Evolutionary conservation across 2,329 filamentous ascomycete genomes (phyloP), one percentile per base, ranked within the genome.

Genomic region (Davidsoniella virescens): DNA sequence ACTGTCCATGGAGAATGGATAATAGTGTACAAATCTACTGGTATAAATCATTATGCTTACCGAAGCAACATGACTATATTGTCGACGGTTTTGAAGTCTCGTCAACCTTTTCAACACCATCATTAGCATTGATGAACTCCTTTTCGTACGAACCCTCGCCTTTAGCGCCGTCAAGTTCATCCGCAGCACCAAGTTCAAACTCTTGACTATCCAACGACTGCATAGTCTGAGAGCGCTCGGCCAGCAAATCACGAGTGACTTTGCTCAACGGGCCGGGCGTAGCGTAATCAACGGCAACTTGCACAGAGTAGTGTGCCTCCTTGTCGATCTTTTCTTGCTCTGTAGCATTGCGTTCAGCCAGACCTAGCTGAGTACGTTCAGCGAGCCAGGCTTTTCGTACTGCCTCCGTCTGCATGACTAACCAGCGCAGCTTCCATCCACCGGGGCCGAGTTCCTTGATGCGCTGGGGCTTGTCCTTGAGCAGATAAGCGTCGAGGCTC

Each of bases 351-450:
- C 58, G 63, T 14, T 65, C 64, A 47, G 63, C 58, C 52, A 94
- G 60, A 0, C 86, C 84, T 46, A 92, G 63, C 17, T 67, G 67
- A 52, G 70, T 66, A 54, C 87, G 71, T 68, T 94, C 72, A 46
- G 67, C 62, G 40, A 73, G 72, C 60, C 87, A 84, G 56, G 75
- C 70, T 56, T 74, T 72, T 62, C 80, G 78, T 47, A 93, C 74
- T 17, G 67, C 66, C 1, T 60, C 59, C 4, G 80, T 87, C 68
- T 90, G 85, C 81, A 95, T 87, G 54, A 98, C 70, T 55, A 84
- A 76, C 84, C 87, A 95, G 56, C 92, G 72, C 60, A 98, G 68
- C 58, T 81, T 78, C 92, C 92, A 98, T 5, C 92, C 92, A 56
- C 82, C 82, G 48, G 90, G 79, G 4, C 92, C 92, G 52, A 98